Evolutionary conservation across 1,284 basidiomycete species (phyloP), one percentile per base, ranked within the genome.

Genomic region (Cryptococcus floricola): DNA sequence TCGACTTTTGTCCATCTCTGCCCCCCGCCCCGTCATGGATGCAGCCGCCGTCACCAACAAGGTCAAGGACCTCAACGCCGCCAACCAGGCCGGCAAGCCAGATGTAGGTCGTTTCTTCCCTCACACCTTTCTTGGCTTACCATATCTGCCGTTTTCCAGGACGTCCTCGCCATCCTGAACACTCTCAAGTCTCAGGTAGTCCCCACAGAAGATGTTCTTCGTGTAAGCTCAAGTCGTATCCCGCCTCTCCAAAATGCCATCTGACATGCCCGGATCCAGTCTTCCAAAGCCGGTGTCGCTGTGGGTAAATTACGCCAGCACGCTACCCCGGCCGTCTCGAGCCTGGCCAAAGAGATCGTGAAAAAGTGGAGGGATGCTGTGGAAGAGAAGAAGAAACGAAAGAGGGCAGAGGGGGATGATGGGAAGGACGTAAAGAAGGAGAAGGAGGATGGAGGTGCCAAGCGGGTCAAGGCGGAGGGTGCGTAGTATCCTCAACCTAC

Each of bases 261-360:
- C 46, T 34, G 18, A 25, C 38, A 19, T 13, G n/a, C 19, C 48
- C 48, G 12, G 13, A 19, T 5, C 12, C 47, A 68, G 67, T 57
- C 66, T 75, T 92, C 90, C 68, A 92, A 90, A 78, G 90, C 89
- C 4, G 94, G 94, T 57, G 80, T 96, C 12, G 89, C 91, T 0
- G 89, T 98, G 3, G 93, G 92, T 50, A 97, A 96, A 79, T 81
- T 97, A 27, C 84, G 94, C 46, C 82, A 83, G 31, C 85, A 92
- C 71, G 76, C 83, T 0, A 81, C 85, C 18, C 87, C 88, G 66
- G 82, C 84, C 19, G 84, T 98, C 3, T 76, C 89, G 3, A 86
- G 90, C 56, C 79, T 91, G 4, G 91, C 95, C 13, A 97, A 97
- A 75, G 91, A 93, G 65, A 82, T 98, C 38, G 94, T 98, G 47